Conservation (phyloP, 2,329 filamentous ascomycete genomes). For the Falciphora oryzae region DNA sequence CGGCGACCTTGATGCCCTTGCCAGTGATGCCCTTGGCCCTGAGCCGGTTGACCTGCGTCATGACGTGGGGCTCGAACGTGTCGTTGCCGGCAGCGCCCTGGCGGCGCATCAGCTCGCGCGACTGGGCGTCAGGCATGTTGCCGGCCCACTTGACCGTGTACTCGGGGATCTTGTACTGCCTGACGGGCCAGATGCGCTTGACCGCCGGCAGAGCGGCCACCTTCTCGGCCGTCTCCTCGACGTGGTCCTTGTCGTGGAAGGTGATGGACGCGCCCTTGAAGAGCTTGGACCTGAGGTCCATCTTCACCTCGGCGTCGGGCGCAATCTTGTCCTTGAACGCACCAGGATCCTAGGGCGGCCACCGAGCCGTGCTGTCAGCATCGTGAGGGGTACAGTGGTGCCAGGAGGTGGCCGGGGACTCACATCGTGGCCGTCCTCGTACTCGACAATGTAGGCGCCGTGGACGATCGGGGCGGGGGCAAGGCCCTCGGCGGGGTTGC, state of each 20-base stretch:
- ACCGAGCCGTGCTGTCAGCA: constrained; percentile 7
- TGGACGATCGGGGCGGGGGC: constrained; percentile 26
- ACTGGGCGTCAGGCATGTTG: constrained; percentile 21
- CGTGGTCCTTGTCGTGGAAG: constrained; percentile 40
- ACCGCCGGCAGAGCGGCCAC: constrained; percentile 38
- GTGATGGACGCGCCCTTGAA: constrained; percentile 51
- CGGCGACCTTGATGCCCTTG: constrained; percentile 45
- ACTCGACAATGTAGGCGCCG: constrained; percentile 48
- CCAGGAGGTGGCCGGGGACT: constrained; percentile 12
- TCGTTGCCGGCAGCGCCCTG: constrained; percentile 25
- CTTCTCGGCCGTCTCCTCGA: constrained; percentile 35
- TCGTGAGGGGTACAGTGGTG: neutral
- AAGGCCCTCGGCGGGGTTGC: constrained; percentile 15
- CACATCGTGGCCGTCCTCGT: constrained; percentile 41
- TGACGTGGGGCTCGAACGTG: constrained; percentile 44
- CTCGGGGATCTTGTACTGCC: constrained; percentile 37
- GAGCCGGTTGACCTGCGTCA: constrained; percentile 52
- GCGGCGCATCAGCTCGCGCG: constrained; percentile 9
- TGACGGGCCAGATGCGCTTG: constrained; percentile 44
- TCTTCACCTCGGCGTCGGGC: constrained; percentile 36
- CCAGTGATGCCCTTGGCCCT: constrained; percentile 41
- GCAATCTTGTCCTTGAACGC: constrained; percentile 32
- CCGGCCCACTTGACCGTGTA: constrained; percentile 41
- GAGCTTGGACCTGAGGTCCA: constrained; percentile 43
- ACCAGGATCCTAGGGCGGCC: constrained; percentile 30